Base-by-base conservation (phyloP, 1,284 basidiomycete genomes). In the Pascua sp. region DNA sequence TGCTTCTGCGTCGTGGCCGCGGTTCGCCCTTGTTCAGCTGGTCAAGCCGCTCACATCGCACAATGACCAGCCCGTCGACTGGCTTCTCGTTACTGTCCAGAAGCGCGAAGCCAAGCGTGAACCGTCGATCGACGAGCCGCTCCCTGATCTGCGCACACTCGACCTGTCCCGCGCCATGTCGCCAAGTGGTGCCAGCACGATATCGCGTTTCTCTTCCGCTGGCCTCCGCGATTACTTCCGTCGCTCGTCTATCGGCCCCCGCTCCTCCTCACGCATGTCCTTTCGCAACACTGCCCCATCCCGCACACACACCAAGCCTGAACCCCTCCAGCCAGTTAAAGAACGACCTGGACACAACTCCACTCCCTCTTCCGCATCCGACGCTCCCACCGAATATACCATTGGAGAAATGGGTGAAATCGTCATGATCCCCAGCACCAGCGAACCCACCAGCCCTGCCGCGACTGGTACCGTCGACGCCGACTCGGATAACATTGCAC, bases 1-100 rank as follows among this genome's bases (percentile, higher is more conserved):
- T 1, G 59, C 60, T 4, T 59, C 58, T 0, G 16, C 46, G 1
- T 44, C 41, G 8, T 75, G 71, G 73, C 71, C 73, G 1, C 51
- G 62, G 13, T 73, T 72, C 55, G 57, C 66, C 4, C 61, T 72
- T 39, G 56, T 69, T 41, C 64, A 67, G 47, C 63, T 73, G n/a
- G 48, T 49, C 40, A 41, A 42, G 43, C 57, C 54, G n/a, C 49
- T 50, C 11, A 43, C 36, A 8, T 37, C 55, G 51, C n/a, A n/a
- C 15, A 41, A 16, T 5, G 43, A 44, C n/a, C 53, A 50, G 37
- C 47, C 56, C 4, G 56, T 71, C 38, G 64, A 70, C 49, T 67
- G 67, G 65, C 52, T 75, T 1, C 64, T 75, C 3, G 59, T 75
- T 42, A 68, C 71, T 0, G 53, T 71, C 41, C 56, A 62, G 47